These are phyloP conservation scores for Picochlorum sp. DNA, from an alignment of 139 green algal species.

Conservation along the genomic window DNA sequence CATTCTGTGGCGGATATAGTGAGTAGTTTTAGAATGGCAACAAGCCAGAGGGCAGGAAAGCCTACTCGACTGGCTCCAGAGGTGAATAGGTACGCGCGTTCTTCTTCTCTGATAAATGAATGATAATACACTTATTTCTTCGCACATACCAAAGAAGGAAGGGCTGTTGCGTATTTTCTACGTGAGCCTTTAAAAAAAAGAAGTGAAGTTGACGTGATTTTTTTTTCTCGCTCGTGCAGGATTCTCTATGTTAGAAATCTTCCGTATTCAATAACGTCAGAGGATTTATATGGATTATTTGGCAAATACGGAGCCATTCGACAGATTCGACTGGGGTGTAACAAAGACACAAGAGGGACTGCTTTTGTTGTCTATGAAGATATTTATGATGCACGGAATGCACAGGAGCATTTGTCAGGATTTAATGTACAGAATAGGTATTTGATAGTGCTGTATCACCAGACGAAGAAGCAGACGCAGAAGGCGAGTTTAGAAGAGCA, in stretches of 20 bases:
- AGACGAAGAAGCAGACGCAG: slow-evolving; percentile 60
- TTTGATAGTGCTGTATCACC: slow-evolving; percentile 92
- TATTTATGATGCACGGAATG: slow-evolving; percentile 97
- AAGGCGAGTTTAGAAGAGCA: slow-evolving; percentile 82
- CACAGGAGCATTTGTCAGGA: slow-evolving; percentile 78
- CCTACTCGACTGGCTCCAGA: slow-evolving; percentile 39
- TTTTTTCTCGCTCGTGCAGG: slow-evolving; percentile 20
- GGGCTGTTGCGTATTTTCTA: no score
- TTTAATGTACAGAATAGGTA: slow-evolving; percentile 96
- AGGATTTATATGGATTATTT: slow-evolving; percentile 95
- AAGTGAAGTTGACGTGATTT: no score
- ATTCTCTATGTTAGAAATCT: slow-evolving; percentile 88
- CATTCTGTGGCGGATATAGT: background rate
- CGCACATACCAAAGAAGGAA: no score
- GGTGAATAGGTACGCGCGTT: slow-evolving; percentile 42
- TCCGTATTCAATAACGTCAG: slow-evolving; percentile 90
- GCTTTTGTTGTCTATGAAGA: slow-evolving; percentile 98
- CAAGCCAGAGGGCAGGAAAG: background rate
- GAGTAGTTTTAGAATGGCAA: background rate
- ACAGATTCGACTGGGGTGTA: slow-evolving; percentile 77
- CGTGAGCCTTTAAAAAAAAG: no score
- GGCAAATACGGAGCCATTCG: slow-evolving; percentile 93
- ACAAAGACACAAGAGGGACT: slow-evolving; percentile 91
- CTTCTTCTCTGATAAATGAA: background rate
- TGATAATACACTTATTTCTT: no score